These are phyloP conservation scores for Aegilops sharonensis DNA, from an alignment of 176 grass and related monocot species.

Conservation along the genomic window DNA sequence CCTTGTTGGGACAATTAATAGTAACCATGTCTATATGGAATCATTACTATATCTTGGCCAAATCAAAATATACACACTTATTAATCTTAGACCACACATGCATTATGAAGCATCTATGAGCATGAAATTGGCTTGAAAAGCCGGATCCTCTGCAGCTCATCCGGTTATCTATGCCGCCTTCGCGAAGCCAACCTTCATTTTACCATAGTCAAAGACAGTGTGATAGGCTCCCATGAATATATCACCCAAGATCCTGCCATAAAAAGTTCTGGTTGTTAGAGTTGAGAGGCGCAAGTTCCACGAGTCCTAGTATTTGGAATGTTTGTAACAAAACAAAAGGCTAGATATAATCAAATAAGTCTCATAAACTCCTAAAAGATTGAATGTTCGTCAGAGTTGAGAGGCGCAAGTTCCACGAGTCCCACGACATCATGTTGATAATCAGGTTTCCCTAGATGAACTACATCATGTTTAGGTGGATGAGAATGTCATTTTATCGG, in stretches of 20 bases:
- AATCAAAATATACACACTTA: neutral
- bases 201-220: constrained; percentile 93
- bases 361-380: neutral
- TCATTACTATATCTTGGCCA: neutral
- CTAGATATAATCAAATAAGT: neutral
- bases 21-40: neutral
- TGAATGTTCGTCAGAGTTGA: too few relatives aligned
- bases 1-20: neutral
- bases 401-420: too few relatives aligned
- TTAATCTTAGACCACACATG: neutral
- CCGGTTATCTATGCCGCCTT: constrained; percentile 48
- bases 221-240: constrained; percentile 95
- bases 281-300: neutral
- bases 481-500: neutral
- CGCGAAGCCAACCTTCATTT: constrained; percentile 79
- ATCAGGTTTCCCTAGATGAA: neutral
- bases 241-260: constrained; percentile 81
- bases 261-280: neutral
- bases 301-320: neutral
- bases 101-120: constrained; percentile 23
- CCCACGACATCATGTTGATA: neutral
- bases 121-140: neutral
- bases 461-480: neutral
- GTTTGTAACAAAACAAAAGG: neutral
- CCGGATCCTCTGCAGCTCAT: neutral